phyloP scores from a whole-genome alignment of 148 eudicot genomes.

The Rhododendron molle region DNA sequence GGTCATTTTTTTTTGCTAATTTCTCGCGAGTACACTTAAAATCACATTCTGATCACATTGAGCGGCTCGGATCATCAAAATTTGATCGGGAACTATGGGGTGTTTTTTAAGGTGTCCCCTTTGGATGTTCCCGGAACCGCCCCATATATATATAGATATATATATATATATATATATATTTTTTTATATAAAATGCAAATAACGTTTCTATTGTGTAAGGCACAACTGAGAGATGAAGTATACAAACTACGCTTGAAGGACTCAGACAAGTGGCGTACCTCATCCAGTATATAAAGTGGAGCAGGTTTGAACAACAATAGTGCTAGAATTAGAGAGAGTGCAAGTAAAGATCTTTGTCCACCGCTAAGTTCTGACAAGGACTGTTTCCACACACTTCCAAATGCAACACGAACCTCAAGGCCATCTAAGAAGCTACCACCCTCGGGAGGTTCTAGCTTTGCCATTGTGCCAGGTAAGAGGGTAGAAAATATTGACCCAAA shows the following conservation, averaged over 20 bases:
- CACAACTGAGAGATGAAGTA: not conserved
- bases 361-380: conserved; percentile 97
- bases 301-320: conserved; percentile 97
- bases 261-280: conserved; percentile 38
- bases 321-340: conserved; percentile 87
- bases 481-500: conserved; percentile 97
- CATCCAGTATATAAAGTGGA: conserved; percentile 93
- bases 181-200: not conserved
- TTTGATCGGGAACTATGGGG: no score
- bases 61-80: no score
- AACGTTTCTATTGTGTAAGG: not conserved
- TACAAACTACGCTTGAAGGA: not conserved
- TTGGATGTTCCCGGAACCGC: no score
- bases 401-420: conserved; percentile 96
- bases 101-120: no score
- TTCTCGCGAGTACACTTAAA: no score
- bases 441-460: conserved; percentile 95
- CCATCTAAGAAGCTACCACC: conserved; percentile 94
- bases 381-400: conserved; percentile 98
- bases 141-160: no score
- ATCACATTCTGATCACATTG: no score
- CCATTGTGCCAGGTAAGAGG: conserved; percentile 91
- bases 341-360: conserved; percentile 93
- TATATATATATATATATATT: no score
- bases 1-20: no score